Evolutionary conservation across 768 basidiomycete genomes (phyloP).

Genomic region (Termitomyces sp.): DNA sequence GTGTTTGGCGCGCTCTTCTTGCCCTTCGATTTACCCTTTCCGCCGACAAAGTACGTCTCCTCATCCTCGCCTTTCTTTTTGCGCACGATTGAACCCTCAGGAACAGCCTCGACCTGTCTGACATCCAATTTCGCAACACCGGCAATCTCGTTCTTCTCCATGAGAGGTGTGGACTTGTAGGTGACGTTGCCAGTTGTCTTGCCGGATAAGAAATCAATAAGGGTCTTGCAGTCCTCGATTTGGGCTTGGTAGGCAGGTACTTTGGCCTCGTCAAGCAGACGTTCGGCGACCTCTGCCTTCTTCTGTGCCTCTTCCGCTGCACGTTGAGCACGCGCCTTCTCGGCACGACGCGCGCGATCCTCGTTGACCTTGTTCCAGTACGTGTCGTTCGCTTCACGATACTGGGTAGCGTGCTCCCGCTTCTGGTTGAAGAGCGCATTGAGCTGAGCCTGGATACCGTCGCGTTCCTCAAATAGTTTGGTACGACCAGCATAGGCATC

Average conservation of each 20-base stretch:
- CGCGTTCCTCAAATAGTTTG: conserved; percentile 87
- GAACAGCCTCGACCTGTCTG: conserved; percentile 71
- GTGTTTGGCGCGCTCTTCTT: conserved; percentile 45
- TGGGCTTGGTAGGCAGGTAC: conserved; percentile 86
- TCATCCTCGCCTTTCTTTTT: conserved; percentile 95
- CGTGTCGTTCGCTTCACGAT: conserved; percentile 79
- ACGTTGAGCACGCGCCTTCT: conserved; percentile 68
- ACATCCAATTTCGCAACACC: conserved; percentile 80
- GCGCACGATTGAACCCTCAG: conserved; percentile 64
- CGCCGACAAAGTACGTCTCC: conserved; percentile 73
- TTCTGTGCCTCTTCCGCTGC: conserved; percentile 74
- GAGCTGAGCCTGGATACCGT: conserved; percentile 60
- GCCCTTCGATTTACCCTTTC: conserved; percentile 60
- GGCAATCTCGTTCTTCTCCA: conserved; percentile 38
- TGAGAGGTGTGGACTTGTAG: conserved; percentile 34
- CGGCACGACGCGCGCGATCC: conserved; percentile 80
- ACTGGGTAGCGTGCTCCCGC: conserved; percentile 63
- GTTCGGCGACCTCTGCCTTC: conserved; percentile 73
- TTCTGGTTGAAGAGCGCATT: conserved; percentile 71
- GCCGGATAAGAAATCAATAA: conserved; percentile 80
- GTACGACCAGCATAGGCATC: conserved; percentile 75
- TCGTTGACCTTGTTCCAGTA: conserved; percentile 85
- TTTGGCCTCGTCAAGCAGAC: conserved; percentile 86
- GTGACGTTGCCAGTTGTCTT: conserved; percentile 44
- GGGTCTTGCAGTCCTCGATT: conserved; percentile 94